Conservation (phyloP, 129 eudicot species). For the Logfia minima region DNA sequence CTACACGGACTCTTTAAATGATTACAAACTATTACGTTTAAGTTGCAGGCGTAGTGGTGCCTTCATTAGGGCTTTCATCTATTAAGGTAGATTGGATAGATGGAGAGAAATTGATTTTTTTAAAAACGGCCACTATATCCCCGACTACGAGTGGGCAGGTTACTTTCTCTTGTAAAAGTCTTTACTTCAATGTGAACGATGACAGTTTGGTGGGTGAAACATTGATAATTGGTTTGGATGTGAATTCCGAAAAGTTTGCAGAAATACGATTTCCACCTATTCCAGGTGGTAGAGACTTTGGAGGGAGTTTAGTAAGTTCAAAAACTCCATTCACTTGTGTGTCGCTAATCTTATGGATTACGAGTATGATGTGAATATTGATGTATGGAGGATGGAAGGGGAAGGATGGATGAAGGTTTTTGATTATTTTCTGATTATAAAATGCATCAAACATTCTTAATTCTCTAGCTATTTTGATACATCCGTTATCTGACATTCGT, state of each 20-base stretch:
- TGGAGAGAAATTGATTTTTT: background rate
- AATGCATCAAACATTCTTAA: too few species aligned
- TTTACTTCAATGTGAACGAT: background rate
- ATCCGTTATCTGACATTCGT: too few species aligned
- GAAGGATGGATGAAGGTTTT: slow-evolving; percentile 1
- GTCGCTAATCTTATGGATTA: background rate
- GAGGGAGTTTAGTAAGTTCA: background rate
- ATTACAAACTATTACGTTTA: background rate
- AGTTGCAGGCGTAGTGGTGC: background rate
- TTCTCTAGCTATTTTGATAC: too few species aligned
- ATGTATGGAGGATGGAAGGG: background rate
- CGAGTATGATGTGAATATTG: background rate
- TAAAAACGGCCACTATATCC: background rate
- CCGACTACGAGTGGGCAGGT: background rate
- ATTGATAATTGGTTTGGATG: background rate
- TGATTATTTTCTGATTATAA: too few species aligned
- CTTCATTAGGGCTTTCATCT: background rate
- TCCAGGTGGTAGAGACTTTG: background rate
- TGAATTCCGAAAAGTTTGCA: background rate
- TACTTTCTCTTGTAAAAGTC: background rate
- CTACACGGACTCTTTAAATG: background rate
- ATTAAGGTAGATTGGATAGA: background rate
- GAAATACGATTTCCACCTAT: background rate
- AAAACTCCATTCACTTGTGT: slow-evolving; percentile 3
- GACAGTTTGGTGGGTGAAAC: too few species aligned